Conservation (phyloP, 192 early-diverging fungal species). For the Physocladia obscura region DNA sequence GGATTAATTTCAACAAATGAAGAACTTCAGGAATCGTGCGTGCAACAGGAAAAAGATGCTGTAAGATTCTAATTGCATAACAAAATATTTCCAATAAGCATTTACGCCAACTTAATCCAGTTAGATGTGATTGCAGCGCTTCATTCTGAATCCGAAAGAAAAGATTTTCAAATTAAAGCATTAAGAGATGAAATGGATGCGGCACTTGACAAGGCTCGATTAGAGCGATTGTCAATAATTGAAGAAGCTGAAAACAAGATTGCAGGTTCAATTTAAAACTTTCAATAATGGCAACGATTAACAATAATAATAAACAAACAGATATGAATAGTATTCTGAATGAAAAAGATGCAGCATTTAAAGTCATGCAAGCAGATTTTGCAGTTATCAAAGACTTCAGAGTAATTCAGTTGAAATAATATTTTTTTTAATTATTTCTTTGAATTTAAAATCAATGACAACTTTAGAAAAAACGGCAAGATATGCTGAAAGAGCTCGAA, state of each 20-base stretch:
- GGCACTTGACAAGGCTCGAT: conserved; percentile 21
- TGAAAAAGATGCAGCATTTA: conserved; percentile 60
- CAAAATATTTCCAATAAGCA: not conserved
- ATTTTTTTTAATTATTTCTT: not conserved
- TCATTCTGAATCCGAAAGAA: conserved; percentile 54
- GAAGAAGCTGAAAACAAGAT: conserved; percentile 50
- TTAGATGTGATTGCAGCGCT: conserved; percentile 64
- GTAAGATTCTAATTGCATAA: conserved; percentile 30
- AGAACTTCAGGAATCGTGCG: conserved; percentile 49
- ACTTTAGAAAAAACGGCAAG: conserved; percentile 57
- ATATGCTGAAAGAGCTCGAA: conserved; percentile 60
- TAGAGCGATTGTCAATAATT: conserved; percentile 42
- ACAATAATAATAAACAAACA: conserved; percentile 14
- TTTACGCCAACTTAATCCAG: conserved; percentile 31
- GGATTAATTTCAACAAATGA: conserved; percentile 50
- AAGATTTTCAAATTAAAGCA: conserved; percentile 47
- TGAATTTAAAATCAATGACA: conserved; percentile 2
- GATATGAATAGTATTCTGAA: conserved; percentile 47
- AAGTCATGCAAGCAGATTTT: conserved; percentile 66
- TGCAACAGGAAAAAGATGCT: conserved; percentile 63
- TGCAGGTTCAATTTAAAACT: conserved; percentile 30
- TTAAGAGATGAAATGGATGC: conserved; percentile 45
- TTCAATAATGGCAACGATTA: no score
- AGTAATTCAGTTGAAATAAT: conserved; percentile 30
- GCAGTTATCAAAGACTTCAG: conserved; percentile 64